Evolutionary conservation across 1,284 basidiomycete species (phyloP), one percentile per base, ranked within the genome.

Genomic region (Papiliotrema flavescens): DNA sequence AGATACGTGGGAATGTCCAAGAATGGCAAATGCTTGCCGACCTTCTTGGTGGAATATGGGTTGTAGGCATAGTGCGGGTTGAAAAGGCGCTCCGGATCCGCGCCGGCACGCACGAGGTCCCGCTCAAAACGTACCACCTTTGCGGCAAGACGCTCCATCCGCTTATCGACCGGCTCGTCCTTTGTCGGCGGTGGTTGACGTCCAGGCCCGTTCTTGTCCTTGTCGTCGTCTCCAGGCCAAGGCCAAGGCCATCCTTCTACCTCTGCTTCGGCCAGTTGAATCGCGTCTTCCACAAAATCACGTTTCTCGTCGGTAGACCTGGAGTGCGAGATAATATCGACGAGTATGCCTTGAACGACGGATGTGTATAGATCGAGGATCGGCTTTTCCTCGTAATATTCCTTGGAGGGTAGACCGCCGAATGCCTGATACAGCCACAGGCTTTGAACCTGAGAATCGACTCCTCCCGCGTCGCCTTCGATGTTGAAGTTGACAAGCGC

Each of bases 41-140:
- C 80, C 51, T 88, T 85, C 53, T 82, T 79, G 56, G 90, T 78
- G 0, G 81, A 77, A 44, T 83, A 81, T 2, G 92, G 92, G 74
- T 98, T 97, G 79, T 98, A 98, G 0, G 90, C 88, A 45, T 81
- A 86, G 52, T 90, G 79, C 0, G 94, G 95, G 70, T 98, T 79
- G 57, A 71, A 76, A 43, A 81, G 68, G 55, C 77, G 71, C 82
- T 79, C 89, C 80, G 86, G 80, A 64, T 93, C 90, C 42, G 91
- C 80, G 55, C 86, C 90, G 6, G 88, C 87, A 51, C 84, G 78
- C 0, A 91, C 89, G n/a, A 98, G 78, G 62, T 83, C 79, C 50
- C 81, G 81, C 78, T 98, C 95, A 57, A 98, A 88, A 34, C 81
- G 76, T 59, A 97, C 81, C 24, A 97, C 85, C 35, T 84, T 77